Evolutionary conservation across 2,329 filamentous ascomycete genomes (phyloP).

Genomic region (Xenoacremonium recifei): DNA sequence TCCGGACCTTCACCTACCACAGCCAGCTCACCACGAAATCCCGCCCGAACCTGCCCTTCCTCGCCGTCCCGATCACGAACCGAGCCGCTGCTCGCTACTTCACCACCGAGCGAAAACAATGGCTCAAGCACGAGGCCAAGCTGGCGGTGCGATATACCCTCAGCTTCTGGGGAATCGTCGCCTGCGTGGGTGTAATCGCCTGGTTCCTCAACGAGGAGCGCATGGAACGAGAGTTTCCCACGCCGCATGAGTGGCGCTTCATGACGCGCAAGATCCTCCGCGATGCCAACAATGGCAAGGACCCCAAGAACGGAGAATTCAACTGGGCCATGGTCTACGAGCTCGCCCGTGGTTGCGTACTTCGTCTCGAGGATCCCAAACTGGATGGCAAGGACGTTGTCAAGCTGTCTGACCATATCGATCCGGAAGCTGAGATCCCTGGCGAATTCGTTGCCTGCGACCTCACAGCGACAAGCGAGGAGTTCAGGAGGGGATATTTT

Average conservation of each 20-base stretch:
- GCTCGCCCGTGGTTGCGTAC: conserved; percentile 58
- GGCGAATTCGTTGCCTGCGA: conserved; percentile 66
- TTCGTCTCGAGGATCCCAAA: conserved; percentile 65
- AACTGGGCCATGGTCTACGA: conserved; percentile 69
- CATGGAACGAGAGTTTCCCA: conserved; percentile 74
- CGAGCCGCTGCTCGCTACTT: conserved; percentile 66
- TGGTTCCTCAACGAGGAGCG: conserved; percentile 71
- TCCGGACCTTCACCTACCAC: conserved; percentile 27
- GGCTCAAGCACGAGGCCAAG: conserved; percentile 68
- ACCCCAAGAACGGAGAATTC: conserved; percentile 49
- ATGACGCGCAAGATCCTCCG: conserved; percentile 67
- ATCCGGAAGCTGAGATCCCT: conserved; percentile 65
- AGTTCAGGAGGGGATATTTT: conserved; percentile 85
- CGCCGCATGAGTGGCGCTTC: conserved; percentile 78
- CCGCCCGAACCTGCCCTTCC: conserved; percentile 45
- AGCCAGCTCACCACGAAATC: conserved; percentile 29
- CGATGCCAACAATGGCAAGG: conserved; percentile 58
- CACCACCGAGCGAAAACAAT: conserved; percentile 73
- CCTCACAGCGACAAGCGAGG: conserved; percentile 71
- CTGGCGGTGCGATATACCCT: conserved; percentile 66
- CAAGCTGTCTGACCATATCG: conserved; percentile 58
- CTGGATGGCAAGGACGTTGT: conserved; percentile 66
- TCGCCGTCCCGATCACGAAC: conserved; percentile 46
- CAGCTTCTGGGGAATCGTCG: conserved; percentile 63
- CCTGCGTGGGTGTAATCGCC: conserved; percentile 58